Base-by-base conservation (phyloP, 257 asterid genomes). In the Nicotiana undulata region DNA sequence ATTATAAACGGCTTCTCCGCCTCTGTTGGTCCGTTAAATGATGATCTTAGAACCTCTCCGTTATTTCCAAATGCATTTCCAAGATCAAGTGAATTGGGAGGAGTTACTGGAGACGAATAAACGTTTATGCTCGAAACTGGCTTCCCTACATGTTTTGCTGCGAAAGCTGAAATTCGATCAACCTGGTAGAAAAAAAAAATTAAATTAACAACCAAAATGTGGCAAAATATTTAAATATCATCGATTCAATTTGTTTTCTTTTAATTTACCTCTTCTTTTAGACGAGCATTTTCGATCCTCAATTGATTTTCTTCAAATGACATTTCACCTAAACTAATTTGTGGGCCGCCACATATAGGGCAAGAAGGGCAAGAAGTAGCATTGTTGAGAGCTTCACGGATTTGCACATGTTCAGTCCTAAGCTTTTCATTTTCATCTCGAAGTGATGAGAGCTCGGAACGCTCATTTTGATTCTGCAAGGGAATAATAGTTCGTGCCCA, bases 191-290 rank as follows among this genome's bases (percentile, higher is more conserved):
- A 34, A 59, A 29, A 79, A 26, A 26, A 26, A 40, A 8, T 1
- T 13, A 16, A 17, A 63, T 29, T 16, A 79, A 59, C 13, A 34
- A 40, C 31, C 28, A 31, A 79, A 37, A 40, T 18, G 4, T 8
- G 4, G 6, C 2, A 4, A 12, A 17, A 3, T 40, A 40, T 40
- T 2, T 40, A 8, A 40, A 9, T 40, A 40, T 9, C 49, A 40
- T 9, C 0, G 12, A 40, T 11, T 9, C 49, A 9, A 0, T 9
- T 40, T 40, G 3, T 40, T 40, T 40, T 40, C 49, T 40, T 40
- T 40, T 40, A 40, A 8, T 40, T 40, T 79, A 85, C 88, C 86
- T 85, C 83, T 56, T 79, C 82, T 37, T 4, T 66, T 3, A 85
- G 17, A 20, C 28, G 20, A n/a, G 22, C 51, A 55, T 80, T 85